Evolutionary conservation across 805 yeast species (phyloP).

Genomic region (Wickerhamomyces subpelliculosus): DNA sequence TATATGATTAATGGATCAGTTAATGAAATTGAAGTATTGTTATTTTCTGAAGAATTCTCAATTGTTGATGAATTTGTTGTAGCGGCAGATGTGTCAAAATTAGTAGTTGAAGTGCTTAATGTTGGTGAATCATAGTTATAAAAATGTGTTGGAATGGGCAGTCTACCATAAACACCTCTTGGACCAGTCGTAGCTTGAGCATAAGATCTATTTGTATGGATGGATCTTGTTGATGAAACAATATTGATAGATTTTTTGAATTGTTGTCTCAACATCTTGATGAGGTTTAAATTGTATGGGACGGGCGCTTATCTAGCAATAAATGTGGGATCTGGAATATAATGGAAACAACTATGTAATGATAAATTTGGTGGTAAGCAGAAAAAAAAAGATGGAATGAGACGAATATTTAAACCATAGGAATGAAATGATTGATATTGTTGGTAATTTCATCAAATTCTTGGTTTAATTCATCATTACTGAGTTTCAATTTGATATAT

Average conservation of each 20-base stretch:
- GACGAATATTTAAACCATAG: too few species aligned
- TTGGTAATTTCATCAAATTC: too few species aligned
- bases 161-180: slow-evolving; percentile 1
- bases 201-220: background rate
- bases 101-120: too few species aligned
- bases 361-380: background rate
- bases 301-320: too few species aligned
- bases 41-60: slow-evolving; percentile 2
- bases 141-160: slow-evolving; percentile 1
- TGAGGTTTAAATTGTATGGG: too few species aligned
- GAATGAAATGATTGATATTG: too few species aligned
- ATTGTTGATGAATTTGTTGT: background rate
- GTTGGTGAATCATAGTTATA: background rate
- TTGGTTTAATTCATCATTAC: too few species aligned
- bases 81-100: background rate
- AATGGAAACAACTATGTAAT: too few species aligned
- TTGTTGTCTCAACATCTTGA: background rate
- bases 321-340: too few species aligned
- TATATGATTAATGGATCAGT: slow-evolving; percentile 63
- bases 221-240: background rate
- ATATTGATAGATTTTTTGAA: background rate
- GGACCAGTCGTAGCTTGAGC: background rate
- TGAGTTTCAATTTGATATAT: too few species aligned
- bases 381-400: background rate
- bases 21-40: slow-evolving; percentile 22